Evolutionary conservation across 495 filamentous ascomycete species (phyloP).

Genomic region (Xylaria telfairii): DNA sequence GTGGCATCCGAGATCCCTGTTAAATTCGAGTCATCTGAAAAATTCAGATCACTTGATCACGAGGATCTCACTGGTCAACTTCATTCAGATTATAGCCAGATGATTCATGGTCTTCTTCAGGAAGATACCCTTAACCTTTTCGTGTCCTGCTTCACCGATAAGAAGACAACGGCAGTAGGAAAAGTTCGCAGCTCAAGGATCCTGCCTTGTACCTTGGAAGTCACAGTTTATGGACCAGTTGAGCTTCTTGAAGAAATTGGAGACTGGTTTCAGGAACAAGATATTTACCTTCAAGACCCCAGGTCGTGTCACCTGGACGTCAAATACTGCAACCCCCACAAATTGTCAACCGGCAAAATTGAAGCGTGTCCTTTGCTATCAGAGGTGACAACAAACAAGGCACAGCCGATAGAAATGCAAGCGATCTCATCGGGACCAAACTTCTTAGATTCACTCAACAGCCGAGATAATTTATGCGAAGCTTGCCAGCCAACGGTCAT

Average conservation of each 20-base stretch:
- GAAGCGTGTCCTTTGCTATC: neutral
- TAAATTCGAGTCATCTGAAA: neutral
- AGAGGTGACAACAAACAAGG: neutral
- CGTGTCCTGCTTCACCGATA: neutral
- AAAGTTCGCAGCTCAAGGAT: neutral
- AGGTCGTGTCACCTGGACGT: neutral
- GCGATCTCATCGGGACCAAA: neutral
- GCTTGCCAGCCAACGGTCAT: neutral
- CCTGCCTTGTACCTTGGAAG: neutral
- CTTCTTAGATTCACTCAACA: neutral
- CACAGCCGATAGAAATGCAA: neutral
- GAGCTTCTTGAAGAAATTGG: neutral
- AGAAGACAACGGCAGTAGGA: too few species aligned
- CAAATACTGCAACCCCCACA: neutral
- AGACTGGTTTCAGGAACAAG: constrained; percentile 1
- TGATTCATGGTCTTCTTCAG: neutral
- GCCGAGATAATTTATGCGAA: neutral
- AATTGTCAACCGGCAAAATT: neutral
- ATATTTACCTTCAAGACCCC: neutral
- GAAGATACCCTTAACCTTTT: neutral
- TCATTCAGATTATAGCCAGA: neutral
- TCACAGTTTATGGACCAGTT: neutral
- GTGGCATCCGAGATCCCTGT: neutral
- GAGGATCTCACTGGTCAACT: neutral
- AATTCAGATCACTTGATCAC: neutral